phyloP scores from a whole-genome alignment of 2,329 filamentous ascomycete genomes.

The Scedosporium dehoogii region DNA sequence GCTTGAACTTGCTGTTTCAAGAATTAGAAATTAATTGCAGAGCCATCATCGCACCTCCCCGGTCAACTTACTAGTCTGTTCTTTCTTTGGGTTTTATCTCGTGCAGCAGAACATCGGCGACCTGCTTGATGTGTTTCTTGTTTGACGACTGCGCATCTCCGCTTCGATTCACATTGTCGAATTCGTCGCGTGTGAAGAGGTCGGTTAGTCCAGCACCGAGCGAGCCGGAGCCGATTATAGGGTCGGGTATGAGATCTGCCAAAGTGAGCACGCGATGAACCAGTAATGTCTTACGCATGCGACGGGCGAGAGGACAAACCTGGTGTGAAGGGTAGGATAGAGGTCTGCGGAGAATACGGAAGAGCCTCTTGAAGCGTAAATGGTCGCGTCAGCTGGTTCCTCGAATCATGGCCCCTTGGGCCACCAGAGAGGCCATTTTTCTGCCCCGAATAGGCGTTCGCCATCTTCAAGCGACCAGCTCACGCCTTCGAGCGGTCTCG shows the following conservation, averaged over 20 bases:
- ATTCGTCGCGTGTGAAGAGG: conserved; percentile 40
- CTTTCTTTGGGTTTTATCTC: conserved; percentile 63
- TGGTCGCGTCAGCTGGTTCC: conserved; percentile 23
- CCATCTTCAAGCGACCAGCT: neutral
- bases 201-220: conserved; percentile 40
- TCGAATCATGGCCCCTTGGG: neutral
- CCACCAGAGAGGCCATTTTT: neutral
- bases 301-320: conserved; percentile 33
- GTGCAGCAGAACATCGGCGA: conserved; percentile 63
- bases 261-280: conserved; percentile 1
- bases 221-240: conserved; percentile 47
- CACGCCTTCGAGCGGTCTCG: neutral
- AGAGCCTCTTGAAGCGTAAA: conserved; percentile 65
- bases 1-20: conserved; percentile 40
- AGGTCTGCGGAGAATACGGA: conserved; percentile 74
- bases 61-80: conserved; percentile 50
- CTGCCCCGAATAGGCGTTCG: conserved; percentile 1
- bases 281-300: neutral
- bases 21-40: neutral
- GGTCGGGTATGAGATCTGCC: conserved; percentile 56
- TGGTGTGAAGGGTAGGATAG: conserved; percentile 67
- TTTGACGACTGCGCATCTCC: conserved; percentile 46
- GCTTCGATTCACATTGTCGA: conserved; percentile 64
- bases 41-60: neutral
- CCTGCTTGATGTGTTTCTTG: conserved; percentile 59